Evolutionary conservation across 495 filamentous ascomycete genomes (phyloP), one percentile per base, ranked within the genome.

Genomic region (Tuber borchii): DNA sequence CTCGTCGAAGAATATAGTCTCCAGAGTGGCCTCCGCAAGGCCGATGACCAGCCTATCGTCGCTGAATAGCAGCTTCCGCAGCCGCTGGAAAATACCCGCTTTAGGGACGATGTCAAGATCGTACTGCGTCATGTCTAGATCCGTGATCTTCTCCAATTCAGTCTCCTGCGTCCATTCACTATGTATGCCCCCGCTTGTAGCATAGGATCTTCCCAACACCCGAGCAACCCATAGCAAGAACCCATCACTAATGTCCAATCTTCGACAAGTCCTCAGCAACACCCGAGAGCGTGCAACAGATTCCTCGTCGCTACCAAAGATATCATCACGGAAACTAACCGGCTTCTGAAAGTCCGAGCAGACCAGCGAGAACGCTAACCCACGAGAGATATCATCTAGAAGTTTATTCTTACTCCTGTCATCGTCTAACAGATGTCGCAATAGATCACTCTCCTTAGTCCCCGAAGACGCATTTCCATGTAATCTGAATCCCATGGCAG

Each of bases 221-320:
- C 90, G 88, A 10, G 91, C 93, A 56, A 91, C 92, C 95, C 95
- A 99, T 6, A 92, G 84, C 19, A 92, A 84, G 82, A 95, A 98
- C 34, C 89, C 87, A 42, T 86, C 85, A 68, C 90, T 91, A 44
- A 90, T 86, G 16, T 86, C 84, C 56, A 86, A 85, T 39, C 86
- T 86, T 74, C 89, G 87, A 78, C 93, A 91, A 37, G 90, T 93
- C 78, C 91, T 89, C 89, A 91, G 94, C 3, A 97, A 85, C 44
- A 89, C 87, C 44, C 89, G 84, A 39, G 88, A 88, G 78, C 89
- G 91, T 3, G 82, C 78, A n/a, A 86, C 78, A 7, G 92, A 89
- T 26, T 89, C 86, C 39, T 87, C 83, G 79, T 93, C 91, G 2
- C 85, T 86, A 40, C 88, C 88, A 70, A 93, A 85, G 26, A 91